Evolutionary conservation across 495 filamentous ascomycete species (phyloP).

Genomic region (Rhypophila decipiens): DNA sequence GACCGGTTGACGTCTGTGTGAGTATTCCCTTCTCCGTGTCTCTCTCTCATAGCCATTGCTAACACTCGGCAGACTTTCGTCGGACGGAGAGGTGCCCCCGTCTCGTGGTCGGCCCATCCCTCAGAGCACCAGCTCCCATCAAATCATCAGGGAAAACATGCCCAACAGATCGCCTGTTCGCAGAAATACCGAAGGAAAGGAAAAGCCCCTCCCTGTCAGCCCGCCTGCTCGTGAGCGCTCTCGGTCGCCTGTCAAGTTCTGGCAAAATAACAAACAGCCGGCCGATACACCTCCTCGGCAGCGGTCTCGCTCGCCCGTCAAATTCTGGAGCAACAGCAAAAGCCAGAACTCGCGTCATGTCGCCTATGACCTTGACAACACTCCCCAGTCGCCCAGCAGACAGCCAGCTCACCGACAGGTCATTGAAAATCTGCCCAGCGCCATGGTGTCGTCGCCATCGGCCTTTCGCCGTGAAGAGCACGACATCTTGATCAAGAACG

Average conservation of each 20-base stretch:
- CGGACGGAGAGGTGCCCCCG: conserved; percentile 1
- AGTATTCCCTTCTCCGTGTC: conserved; percentile 1
- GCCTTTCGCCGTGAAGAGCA: not conserved
- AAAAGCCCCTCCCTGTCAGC: no score
- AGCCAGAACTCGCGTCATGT: conserved; percentile 3
- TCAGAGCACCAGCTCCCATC: not conserved
- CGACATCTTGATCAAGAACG: not conserved
- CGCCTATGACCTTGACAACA: not conserved
- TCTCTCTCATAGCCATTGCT: not conserved
- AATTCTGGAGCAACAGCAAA: conserved; percentile 3
- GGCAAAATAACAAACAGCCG: conserved; percentile 1
- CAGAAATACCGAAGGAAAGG: no score
- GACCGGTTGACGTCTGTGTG: conserved; percentile 17
- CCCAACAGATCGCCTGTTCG: not conserved
- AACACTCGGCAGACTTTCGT: conserved; percentile 7
- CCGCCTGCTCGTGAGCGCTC: conserved; percentile 7
- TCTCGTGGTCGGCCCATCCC: not conserved
- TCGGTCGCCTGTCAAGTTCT: conserved; percentile 13
- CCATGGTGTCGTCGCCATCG: not conserved
- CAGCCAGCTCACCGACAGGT: not conserved
- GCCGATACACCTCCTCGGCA: conserved; percentile 4
- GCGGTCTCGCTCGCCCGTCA: conserved; percentile 20
- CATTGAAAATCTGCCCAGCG: not conserved
- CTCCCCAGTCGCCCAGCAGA: conserved; percentile 5
- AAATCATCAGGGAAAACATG: not conserved